These are phyloP conservation scores for Capronia americana DNA, from an alignment of 2,329 filamentous ascomycete species.

Conservation along the genomic window DNA sequence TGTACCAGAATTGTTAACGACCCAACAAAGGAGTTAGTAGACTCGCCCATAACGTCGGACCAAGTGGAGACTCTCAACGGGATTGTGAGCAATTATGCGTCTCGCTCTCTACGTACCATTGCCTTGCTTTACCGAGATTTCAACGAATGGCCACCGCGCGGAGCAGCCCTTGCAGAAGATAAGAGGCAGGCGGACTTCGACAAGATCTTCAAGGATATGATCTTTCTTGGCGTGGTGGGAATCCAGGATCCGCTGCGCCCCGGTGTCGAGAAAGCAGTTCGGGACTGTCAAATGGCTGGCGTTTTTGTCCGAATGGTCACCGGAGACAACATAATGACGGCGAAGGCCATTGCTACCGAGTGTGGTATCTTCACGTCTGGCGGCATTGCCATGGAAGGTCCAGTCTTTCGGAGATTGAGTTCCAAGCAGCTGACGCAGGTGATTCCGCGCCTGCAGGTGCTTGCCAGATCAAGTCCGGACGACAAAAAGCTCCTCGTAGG, in stretches of 20 bases:
- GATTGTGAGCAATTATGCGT: conserved; percentile 79
- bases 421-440: conserved; percentile 69
- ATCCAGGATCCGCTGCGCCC: conserved; percentile 81
- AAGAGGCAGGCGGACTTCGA: conserved; percentile 69
- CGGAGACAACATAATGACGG: conserved; percentile 80
- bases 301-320: conserved; percentile 86
- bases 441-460: conserved; percentile 72
- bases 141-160: conserved; percentile 78
- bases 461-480: conserved; percentile 76
- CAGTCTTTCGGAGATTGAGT: conserved; percentile 75
- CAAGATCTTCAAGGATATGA: conserved; percentile 71
- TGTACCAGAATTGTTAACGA: conserved; percentile 63
- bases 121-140: conserved; percentile 85
- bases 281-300: conserved; percentile 74
- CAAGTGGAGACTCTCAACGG: conserved; percentile 66
- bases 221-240: conserved; percentile 73
- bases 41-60: conserved; percentile 58
- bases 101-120: conserved; percentile 81
- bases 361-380: conserved; percentile 75
- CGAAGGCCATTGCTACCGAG: conserved; percentile 77
- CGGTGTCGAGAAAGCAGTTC: conserved; percentile 76
- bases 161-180: conserved; percentile 63
- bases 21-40: conserved; percentile 63
- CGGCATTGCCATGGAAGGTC: conserved; percentile 78
- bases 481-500: conserved; percentile 77